Base-by-base conservation (phyloP, 2,329 filamentous ascomycete species). In the Penicillium sp. region DNA sequence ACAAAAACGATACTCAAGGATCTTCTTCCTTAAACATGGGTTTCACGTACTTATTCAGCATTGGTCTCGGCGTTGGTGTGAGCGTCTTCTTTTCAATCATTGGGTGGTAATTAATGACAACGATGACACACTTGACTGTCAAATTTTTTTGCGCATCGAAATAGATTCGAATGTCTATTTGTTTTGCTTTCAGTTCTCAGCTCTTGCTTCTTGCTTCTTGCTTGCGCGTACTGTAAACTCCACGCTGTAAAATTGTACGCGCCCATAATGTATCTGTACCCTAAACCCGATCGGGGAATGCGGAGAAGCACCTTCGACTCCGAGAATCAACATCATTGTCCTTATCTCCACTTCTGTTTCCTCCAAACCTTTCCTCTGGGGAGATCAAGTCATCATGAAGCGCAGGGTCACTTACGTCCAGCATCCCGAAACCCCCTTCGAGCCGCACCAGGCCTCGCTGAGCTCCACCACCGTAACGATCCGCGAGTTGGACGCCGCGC, bases 1-100 rank as follows among this genome's bases (percentile, higher is more conserved):
- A 94, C 98, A 79, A 98, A 96, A 82, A 80, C 87, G 64, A 83
- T 89, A 73, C 77, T 99, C 64, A 90, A 84, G 77, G 89, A 93
- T 69, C 90, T 96, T 69, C 80, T 99, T 57, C 84, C 77, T 70
- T 73, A 54, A 71, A 53, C 19, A 37, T 33, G 33, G 56, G n/a
- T 35, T n/a, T 54, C 35, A 16, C 37, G 16, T 35, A 18, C 54
- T 58, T 44, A 50, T 60, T 58, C 60, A 65, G 67, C 66, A 39
- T 57, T 31, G 33, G 13, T 54, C 31, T 52, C 46, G 65, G 65
- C 65, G 70, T 73, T 71, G 60, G 63, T 61, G 61, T 62, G 60
- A 66, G 61, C 59, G 59, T 58, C 59, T 14, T 18, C 13, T 40
- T 19, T 40, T 2, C 10, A 39, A n/a, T 55, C 46, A 59, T 61